Conservation (phyloP, 257 asterid genomes). For the Catharanthus roseus region DNA sequence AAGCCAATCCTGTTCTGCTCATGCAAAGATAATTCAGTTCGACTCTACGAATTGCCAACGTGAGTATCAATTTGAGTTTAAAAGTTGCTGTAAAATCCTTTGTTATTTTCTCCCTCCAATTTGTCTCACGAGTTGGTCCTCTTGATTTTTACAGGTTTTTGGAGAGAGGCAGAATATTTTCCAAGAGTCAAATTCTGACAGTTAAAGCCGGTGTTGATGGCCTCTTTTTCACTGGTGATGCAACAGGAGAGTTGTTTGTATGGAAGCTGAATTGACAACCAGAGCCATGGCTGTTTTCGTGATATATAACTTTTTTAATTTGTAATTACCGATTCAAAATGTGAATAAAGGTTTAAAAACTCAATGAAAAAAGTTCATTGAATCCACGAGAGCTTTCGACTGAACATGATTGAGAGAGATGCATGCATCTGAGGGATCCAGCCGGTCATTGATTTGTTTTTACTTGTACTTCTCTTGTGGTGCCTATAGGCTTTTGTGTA, state of each 20-base stretch:
- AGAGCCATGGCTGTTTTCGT: neutral
- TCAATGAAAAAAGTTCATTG: neutral
- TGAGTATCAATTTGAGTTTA: slow-evolving; percentile 19
- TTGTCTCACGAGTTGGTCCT: neutral
- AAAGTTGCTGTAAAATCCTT: neutral
- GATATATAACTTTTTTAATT: neutral
- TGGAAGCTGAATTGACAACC: slow-evolving; percentile 33
- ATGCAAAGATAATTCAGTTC: slow-evolving; percentile 33
- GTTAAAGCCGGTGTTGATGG: slow-evolving; percentile 30
- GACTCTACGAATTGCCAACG: slow-evolving; percentile 53
- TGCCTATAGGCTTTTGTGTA: neutral
- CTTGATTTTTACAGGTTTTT: slow-evolving; percentile 25
- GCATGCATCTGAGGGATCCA: neutral
- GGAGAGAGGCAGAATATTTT: slow-evolving; percentile 52
- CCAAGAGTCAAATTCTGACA: slow-evolving; percentile 23
- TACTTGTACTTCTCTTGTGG: neutral
- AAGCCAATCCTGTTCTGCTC: slow-evolving; percentile 48
- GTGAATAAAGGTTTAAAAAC: neutral
- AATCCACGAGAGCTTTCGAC: neutral
- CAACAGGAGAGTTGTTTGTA: slow-evolving; percentile 36
- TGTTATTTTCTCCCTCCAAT: neutral
- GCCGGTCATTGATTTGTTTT: neutral
- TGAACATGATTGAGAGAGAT: neutral
- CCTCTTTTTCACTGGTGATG: slow-evolving; percentile 50
- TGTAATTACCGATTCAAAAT: neutral